Evolutionary conservation across 257 asterid genomes (phyloP).

Genomic region (Nicotiana tabacum): DNA sequence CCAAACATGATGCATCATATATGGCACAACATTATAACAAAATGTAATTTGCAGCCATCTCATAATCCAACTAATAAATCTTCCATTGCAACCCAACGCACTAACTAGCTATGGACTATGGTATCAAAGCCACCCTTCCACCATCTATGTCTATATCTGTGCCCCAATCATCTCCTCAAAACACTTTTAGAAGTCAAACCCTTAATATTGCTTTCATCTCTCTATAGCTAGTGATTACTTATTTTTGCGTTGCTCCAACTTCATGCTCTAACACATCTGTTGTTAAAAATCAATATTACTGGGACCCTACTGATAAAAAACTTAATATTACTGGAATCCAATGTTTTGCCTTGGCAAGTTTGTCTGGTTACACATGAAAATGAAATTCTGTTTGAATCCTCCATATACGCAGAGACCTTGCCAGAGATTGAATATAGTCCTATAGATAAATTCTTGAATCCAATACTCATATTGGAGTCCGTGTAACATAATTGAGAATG

Average conservation of each 20-base stretch:
- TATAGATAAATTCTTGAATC: neutral
- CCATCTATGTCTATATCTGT: neutral
- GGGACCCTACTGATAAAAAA: neutral
- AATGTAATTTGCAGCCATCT: neutral
- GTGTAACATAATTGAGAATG: neutral
- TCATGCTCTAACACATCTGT: neutral
- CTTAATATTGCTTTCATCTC: neutral
- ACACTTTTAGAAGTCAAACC: constrained; percentile 3
- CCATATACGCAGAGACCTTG: neutral
- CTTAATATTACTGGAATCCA: neutral
- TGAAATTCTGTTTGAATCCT: neutral
- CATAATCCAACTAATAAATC: neutral
- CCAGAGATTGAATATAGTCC: neutral
- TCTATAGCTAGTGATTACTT: neutral
- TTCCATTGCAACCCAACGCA: neutral
- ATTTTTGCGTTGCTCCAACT: neutral
- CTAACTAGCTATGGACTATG: neutral
- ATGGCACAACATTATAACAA: neutral
- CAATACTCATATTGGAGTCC: neutral
- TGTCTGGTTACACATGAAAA: neutral
- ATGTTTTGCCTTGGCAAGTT: neutral
- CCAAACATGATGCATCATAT: neutral
- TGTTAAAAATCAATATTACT: neutral
- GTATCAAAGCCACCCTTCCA: neutral
- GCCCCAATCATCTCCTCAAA: neutral